Evolutionary conservation across 2,329 filamentous ascomycete species (phyloP).

Genomic region (Penicillium brevicompactum): DNA sequence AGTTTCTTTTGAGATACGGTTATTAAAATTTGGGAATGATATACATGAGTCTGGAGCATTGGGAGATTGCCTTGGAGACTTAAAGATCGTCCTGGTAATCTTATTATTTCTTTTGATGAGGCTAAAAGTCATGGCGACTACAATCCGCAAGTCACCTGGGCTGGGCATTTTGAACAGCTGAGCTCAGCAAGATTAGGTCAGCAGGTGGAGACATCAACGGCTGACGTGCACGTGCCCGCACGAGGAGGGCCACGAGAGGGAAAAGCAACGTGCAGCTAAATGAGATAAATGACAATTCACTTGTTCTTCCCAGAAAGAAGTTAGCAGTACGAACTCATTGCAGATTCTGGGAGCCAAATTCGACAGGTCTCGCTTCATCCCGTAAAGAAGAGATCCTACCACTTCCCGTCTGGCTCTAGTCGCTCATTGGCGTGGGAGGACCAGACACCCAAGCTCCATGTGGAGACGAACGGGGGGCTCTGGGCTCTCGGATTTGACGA

Average conservation of each 20-base stretch:
- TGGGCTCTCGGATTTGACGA: constrained; percentile 6
- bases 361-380: background rate
- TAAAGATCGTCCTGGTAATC: background rate
- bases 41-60: too few species aligned
- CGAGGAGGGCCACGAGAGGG: background rate
- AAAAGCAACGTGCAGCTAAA: constrained; percentile 1
- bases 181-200: background rate
- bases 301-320: too few species aligned
- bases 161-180: background rate
- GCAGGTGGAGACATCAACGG: constrained; percentile 17
- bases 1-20: too few species aligned
- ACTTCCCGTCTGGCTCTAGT: constrained; percentile 17
- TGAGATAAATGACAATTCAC: too few species aligned
- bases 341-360: background rate
- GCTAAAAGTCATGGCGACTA: too few species aligned
- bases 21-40: too few species aligned
- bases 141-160: too few species aligned
- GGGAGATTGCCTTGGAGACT: background rate
- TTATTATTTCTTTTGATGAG: background rate
- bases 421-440: constrained; percentile 16
- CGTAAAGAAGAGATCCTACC: constrained; percentile 2
- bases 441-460: constrained; percentile 18
- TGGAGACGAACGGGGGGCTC: constrained; percentile 16
- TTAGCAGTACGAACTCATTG: too few species aligned
- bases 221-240: constrained; percentile 15